Percentiles rank a stretch among this genome's conserved stretches.
These are phyloP conservation scores for Paxillus involutus DNA, from an alignment of 768 basidiomycete genomes.

Conservation along the genomic window DNA sequence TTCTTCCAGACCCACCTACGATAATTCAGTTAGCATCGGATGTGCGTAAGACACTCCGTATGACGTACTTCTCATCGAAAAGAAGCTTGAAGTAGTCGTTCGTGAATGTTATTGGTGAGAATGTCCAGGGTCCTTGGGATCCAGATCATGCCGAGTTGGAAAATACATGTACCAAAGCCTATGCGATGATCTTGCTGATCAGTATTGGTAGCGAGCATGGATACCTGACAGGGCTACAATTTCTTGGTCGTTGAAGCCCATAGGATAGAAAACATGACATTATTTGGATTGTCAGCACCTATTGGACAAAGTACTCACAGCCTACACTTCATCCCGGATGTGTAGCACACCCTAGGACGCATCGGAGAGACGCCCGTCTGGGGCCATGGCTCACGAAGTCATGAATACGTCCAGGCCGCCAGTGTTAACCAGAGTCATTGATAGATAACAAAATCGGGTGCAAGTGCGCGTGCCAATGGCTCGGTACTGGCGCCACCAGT, in stretches of 20 bases:
- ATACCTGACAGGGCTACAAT: conserved; percentile 94
- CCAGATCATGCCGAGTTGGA: conserved; percentile 23
- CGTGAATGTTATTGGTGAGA: conserved; percentile 85
- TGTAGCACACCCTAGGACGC: conserved; percentile 74
- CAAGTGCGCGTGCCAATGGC: not conserved
- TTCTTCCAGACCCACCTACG: conserved; percentile 88
- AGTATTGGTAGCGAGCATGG: conserved; percentile 89
- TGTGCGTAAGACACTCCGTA: not conserved
- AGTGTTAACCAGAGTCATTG: conserved; percentile 27
- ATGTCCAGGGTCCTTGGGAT: conserved; percentile 92
- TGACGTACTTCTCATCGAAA: conserved; percentile 73
- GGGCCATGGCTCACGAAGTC: conserved; percentile 74
- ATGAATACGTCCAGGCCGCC: conserved; percentile 92
- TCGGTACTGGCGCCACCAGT: not conserved
- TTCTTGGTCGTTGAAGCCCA: conserved; percentile 95
- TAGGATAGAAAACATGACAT: conserved; percentile 63
- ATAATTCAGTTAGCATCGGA: not conserved
- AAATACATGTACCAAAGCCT: not conserved
- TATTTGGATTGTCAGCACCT: not conserved
- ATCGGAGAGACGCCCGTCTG: conserved; percentile 80
- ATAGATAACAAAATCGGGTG: not conserved
- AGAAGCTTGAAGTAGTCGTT: conserved; percentile 88
- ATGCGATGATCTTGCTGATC: conserved; percentile 51
- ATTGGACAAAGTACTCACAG: not conserved
- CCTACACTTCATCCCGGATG: conserved; percentile 59